phyloP scores from a whole-genome alignment of 2,329 filamentous ascomycete genomes.

The Emergomyces africanus region DNA sequence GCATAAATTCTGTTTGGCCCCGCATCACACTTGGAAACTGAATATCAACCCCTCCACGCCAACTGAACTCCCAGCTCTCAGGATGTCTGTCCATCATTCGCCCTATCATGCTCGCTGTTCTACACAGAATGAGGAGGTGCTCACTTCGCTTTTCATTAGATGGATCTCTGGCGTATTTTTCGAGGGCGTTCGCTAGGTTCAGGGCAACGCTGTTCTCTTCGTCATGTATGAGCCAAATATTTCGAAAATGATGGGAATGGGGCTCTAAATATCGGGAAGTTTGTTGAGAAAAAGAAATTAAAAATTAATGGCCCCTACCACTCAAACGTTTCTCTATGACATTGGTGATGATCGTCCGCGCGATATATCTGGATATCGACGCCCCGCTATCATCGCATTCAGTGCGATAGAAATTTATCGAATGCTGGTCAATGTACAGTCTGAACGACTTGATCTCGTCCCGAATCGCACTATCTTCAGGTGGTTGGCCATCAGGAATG shows the following conservation, averaged over 20 bases:
- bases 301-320: not conserved
- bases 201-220: not conserved
- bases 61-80: not conserved
- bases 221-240: not conserved
- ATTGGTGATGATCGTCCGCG: not conserved
- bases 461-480: not conserved
- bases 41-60: not conserved
- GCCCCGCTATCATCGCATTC: not conserved
- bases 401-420: not conserved
- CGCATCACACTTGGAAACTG: constrained; percentile 2
- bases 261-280: not conserved
- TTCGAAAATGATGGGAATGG: not conserved
- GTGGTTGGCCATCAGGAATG: not conserved
- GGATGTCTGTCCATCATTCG: not conserved
- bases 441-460: not conserved
- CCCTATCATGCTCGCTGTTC: not conserved
- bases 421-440: not conserved
- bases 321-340: not conserved
- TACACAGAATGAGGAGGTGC: not conserved
- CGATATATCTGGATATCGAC: not conserved
- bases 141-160: not conserved
- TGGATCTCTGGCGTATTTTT: not conserved
- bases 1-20: not conserved
- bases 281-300: not conserved
- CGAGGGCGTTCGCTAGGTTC: not conserved